Evolutionary conservation across 1,284 basidiomycete species (phyloP), one percentile per base, ranked within the genome.

Genomic region (Ganoderma lingzhi): DNA sequence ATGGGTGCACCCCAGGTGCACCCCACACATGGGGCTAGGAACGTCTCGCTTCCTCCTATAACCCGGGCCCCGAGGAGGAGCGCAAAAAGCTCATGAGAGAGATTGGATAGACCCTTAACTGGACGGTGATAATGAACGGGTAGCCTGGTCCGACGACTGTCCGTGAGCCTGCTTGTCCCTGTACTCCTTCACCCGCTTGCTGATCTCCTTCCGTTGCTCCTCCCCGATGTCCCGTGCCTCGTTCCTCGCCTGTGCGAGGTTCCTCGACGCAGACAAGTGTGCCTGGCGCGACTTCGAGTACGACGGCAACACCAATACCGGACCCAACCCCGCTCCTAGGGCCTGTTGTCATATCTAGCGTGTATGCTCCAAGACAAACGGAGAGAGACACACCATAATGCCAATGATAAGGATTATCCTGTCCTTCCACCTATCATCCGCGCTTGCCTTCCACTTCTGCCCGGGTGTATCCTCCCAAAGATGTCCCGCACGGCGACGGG

Each of bases 191-290:
- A 86, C 83, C 2, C 79, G 79, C 62, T 78, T 76, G 19, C 79
- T 77, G 68, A 87, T 85, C 67, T 80, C 79, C 67, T 71, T 71
- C 23, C 86, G 78, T 23, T 83, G 76, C 68, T 84, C 81, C 56
- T 76, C 73, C 1, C 85, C 85, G 72, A 78, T 78, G 64, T 82
- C 77, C 42, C 80, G 77, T 15, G 83, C 85, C 23, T 84, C 85
- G 17, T 75, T 74, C 17, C 84, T 77, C 4, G 85, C 85, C 62
- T 81, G 78, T 0, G 84, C 80, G 8, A 87, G 80, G 72, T 85
- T 85, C 14, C 78, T 76, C 23, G 83, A 78, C 0, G 85, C 85
- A 3, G 76, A 74, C 23, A 69, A 65, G 45, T 85, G 79, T 9
- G 77, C 77, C 35, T 76, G 73, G 61, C 76, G 71, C 14, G 74